These are phyloP conservation scores for Echinochloa phyllopogon DNA, from an alignment of 176 grass and related monocot genomes.

Conservation along the genomic window DNA sequence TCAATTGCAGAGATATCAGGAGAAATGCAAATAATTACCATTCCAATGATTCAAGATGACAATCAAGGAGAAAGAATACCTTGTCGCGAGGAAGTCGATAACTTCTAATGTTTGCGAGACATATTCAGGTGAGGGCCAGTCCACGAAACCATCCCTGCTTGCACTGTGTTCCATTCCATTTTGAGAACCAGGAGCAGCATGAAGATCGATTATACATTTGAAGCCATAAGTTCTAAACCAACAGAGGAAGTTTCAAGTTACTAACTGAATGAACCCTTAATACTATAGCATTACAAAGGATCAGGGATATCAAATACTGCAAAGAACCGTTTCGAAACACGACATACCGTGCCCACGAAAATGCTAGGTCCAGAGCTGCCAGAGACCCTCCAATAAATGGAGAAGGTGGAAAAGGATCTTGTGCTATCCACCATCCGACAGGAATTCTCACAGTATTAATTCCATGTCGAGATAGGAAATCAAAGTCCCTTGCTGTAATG, in stretches of 20 bases:
- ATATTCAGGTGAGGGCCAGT: conserved; percentile 57
- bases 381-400: conserved; percentile 76
- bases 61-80: conserved; percentile 46
- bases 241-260: conserved; percentile 22
- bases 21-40: conserved; percentile 3
- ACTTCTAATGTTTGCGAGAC: conserved; percentile 77
- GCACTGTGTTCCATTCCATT: conserved; percentile 84
- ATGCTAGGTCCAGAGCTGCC: conserved; percentile 66
- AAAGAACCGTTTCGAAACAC: conserved; percentile 41
- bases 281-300: neutral
- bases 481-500: conserved; percentile 69
- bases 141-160: conserved; percentile 76
- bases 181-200: conserved; percentile 78
- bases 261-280: conserved; percentile 28
- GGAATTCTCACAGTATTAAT: conserved; percentile 86
- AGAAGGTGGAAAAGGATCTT: conserved; percentile 68
- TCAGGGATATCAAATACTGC: conserved; percentile 25
- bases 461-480: conserved; percentile 62
- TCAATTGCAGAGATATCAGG: neutral
- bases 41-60: neutral
- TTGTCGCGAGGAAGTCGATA: conserved; percentile 67
- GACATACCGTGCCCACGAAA: conserved; percentile 75
- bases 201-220: conserved; percentile 86
- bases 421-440: conserved; percentile 81
- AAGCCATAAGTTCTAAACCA: conserved; percentile 56